Conservation (phyloP, 106 monocot species). For the Allium cepa region DNA sequence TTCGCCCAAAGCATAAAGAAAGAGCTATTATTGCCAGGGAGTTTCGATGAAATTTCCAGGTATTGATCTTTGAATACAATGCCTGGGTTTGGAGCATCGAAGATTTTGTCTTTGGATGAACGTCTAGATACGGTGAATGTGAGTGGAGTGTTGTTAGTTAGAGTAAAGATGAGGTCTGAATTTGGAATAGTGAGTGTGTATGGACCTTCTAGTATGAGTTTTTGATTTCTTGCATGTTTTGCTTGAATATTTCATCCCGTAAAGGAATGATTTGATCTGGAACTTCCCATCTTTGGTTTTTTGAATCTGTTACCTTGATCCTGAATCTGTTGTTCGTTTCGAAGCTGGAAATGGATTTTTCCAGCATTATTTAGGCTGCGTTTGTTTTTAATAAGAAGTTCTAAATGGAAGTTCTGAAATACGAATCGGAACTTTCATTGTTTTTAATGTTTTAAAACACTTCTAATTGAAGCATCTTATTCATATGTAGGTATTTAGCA, state of each 20-base stretch:
- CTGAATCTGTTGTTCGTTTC: constrained; percentile 39
- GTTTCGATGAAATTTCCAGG: constrained; percentile 31
- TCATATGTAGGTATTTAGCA: too few relatives aligned
- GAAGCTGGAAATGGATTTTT: constrained; percentile 16
- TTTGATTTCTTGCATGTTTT: too few relatives aligned
- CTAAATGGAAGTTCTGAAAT: too few relatives aligned
- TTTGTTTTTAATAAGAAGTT: too few relatives aligned
- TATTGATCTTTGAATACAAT: constrained; percentile 45
- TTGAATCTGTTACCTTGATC: constrained; percentile 41
- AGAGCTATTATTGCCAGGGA: constrained; percentile 12
- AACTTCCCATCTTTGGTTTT: constrained; percentile 46
- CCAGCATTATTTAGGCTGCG: background rate
- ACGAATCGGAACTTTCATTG: too few relatives aligned
- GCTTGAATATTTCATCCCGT: too few relatives aligned
- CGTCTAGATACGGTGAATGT: constrained; percentile 40
- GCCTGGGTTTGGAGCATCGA: constrained; percentile 3
- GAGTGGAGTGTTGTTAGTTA: constrained; percentile 24
- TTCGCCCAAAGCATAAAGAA: constrained; percentile 53
- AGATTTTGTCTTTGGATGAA: constrained; percentile 8
- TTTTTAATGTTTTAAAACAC: too few relatives aligned
- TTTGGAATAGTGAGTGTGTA: constrained; percentile 8
- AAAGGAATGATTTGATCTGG: constrained; percentile 35
- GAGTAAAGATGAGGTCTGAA: constrained; percentile 39
- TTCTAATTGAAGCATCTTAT: too few relatives aligned
- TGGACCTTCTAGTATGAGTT: background rate